Conservation (phyloP, 148 eudicot species). For the Camellia granthamiana region DNA sequence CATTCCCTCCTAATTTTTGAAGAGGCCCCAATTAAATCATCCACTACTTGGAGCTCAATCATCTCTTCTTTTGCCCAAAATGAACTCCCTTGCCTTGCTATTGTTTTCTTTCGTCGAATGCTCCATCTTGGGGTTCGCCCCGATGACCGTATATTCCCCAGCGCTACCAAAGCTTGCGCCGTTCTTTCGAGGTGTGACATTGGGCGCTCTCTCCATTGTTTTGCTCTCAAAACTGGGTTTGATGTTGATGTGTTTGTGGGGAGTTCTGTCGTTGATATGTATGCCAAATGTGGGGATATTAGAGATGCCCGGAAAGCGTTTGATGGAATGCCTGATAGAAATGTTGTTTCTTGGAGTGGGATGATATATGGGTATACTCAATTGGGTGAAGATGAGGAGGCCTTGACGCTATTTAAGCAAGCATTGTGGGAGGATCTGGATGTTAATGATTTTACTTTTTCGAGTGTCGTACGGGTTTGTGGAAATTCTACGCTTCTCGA, state of each 20-base stretch:
- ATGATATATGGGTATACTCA: slow-evolving; percentile 83
- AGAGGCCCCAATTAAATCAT: slow-evolving; percentile 45
- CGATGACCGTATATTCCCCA: slow-evolving; percentile 38
- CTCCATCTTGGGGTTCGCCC: slow-evolving; percentile 18
- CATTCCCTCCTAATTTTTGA: slow-evolving; percentile 53
- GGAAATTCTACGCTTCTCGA: slow-evolving; percentile 64
- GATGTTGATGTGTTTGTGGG: slow-evolving; percentile 65
- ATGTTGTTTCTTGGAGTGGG: slow-evolving; percentile 91
- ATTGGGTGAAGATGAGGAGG: slow-evolving; percentile 72
- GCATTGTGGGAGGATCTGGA: slow-evolving; percentile 55
- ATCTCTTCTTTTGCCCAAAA: slow-evolving; percentile 46
- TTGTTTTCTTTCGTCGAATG: slow-evolving; percentile 34
- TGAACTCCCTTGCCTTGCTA: slow-evolving; percentile 31
- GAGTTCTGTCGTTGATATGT: slow-evolving; percentile 78
- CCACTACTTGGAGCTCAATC: slow-evolving; percentile 51
- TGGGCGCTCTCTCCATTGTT: slow-evolving; percentile 58
- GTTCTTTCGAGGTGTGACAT: slow-evolving; percentile 35
- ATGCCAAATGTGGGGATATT: slow-evolving; percentile 64
- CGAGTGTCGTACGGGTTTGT: slow-evolving; percentile 79
- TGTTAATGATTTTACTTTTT: slow-evolving; percentile 84
- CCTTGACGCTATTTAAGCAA: slow-evolving; percentile 57
- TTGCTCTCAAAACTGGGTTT: slow-evolving; percentile 61
- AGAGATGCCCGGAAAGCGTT: slow-evolving; percentile 66
- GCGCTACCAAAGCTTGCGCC: slow-evolving; percentile 56
- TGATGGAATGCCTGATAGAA: slow-evolving; percentile 74